Evolutionary conservation across 805 yeast genomes (phyloP), one percentile per base, ranked within the genome.

Genomic region (Metschnikowia bowlesiae): DNA sequence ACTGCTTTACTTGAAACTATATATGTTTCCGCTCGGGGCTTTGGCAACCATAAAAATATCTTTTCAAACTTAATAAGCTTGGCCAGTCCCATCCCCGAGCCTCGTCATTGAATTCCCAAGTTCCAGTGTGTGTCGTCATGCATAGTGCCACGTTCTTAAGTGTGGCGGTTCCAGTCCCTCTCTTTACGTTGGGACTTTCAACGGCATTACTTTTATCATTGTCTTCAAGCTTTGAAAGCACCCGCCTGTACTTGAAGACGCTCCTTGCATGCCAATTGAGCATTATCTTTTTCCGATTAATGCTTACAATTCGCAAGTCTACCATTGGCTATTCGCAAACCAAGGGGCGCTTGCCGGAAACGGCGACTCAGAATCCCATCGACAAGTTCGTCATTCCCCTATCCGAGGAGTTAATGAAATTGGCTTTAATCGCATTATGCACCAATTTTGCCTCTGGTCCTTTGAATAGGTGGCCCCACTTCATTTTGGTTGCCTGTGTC

Each of bases 341-440:
- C 18, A 34, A 30, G 34, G 50, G 42, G 6, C 49, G 39, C 32
- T 50, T 56, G 38, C 56, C 58, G 10, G 55, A 52, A 32, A 13
- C 16, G 8, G 52, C 55, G 3, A 33, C 46, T 13, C n/a, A 11
- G 13, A 29, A 30, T 41, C 13, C 36, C 8, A 46, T 22, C n/a
- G 52, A 53, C 22, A 53, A 51, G 38, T 51, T 55, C 30, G 47
- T 36, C 29, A 18, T 46, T 1, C 61, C 53, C 10, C 9, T 57
- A 1, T 31, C 38, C 14, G 59, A 54, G 11, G 58, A 56, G 44
- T 16, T 14, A 2, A 9, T 49, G 8, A 49, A 50, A 18, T 9
- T 49, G 5, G 9, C 32, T 6, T 16, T 51, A 34, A 30, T 53
- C 36, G 39, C 35, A 9, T 28, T 45, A 14, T 49, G 43, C 16